Percentiles rank a stretch among this genome's conserved stretches.
Conservation (phyloP, 129 eudicot species). For the Dittrichia graveolens region DNA sequence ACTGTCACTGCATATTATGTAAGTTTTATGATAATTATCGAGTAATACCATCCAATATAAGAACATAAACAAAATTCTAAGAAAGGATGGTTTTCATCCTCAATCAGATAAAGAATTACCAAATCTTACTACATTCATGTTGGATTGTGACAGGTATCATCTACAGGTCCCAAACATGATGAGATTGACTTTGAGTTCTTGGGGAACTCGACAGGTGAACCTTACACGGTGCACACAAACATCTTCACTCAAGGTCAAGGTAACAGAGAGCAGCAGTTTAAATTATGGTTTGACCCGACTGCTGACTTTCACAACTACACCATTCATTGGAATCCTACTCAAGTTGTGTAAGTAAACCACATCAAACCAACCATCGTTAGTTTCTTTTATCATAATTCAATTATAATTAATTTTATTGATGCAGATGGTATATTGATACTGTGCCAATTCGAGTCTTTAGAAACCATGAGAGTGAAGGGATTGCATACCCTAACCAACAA, state of each 20-base stretch:
- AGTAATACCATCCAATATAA: neutral
- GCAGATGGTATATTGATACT: conserved; percentile 71
- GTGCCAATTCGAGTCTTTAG: conserved; percentile 61
- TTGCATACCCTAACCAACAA: conserved; percentile 63
- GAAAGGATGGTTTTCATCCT: no score
- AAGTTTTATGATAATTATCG: conserved; percentile 22
- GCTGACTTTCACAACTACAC: conserved; percentile 71
- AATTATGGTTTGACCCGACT: conserved; percentile 76
- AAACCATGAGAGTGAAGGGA: conserved; percentile 51
- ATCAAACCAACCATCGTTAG: neutral
- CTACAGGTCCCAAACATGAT: conserved; percentile 56
- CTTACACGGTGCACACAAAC: conserved; percentile 75
- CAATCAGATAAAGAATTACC: neutral
- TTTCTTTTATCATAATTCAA: neutral
- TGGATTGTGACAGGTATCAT: conserved; percentile 42
- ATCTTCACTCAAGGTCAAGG: conserved; percentile 62
- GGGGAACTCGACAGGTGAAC: conserved; percentile 66
- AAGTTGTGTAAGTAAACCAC: conserved; percentile 49
- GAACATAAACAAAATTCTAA: neutral
- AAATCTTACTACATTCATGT: neutral
- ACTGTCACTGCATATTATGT: conserved; percentile 66
- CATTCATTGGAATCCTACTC: conserved; percentile 67
- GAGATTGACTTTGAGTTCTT: conserved; percentile 85
- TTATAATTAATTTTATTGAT: neutral
- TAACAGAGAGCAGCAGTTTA: conserved; percentile 66